phyloP scores from a whole-genome alignment of 1,284 basidiomycete species.

The Pseudozyma thailandica region DNA sequence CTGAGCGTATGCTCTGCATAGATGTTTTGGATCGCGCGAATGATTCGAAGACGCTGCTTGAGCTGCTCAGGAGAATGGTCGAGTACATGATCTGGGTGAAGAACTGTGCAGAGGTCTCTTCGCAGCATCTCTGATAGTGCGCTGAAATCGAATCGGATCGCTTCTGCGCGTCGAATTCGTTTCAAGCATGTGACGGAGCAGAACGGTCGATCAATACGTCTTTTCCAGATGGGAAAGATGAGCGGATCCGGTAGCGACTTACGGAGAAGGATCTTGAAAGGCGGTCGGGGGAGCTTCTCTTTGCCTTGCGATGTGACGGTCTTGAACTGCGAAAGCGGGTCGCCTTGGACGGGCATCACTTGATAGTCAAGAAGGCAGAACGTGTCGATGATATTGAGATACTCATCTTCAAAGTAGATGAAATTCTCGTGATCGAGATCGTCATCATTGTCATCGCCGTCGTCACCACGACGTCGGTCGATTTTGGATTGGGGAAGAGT shows the following conservation, averaged over 20 bases:
- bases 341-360: slow-evolving; percentile 12
- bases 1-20: slow-evolving; percentile 25
- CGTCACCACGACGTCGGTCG: neutral
- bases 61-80: slow-evolving; percentile 9
- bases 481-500: neutral
- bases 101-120: slow-evolving; percentile 26
- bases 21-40: slow-evolving; percentile 25
- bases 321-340: slow-evolving; percentile 28
- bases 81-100: slow-evolving; percentile 21
- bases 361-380: slow-evolving; percentile 39
- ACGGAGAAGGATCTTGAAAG: slow-evolving; percentile 15
- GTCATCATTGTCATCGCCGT: neutral
- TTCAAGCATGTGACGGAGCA: neutral
- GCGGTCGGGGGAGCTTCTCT: slow-evolving; percentile 25
- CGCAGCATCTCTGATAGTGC: slow-evolving; percentile 30
- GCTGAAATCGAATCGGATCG: slow-evolving; percentile 28
- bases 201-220: neutral
- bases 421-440: slow-evolving; percentile 15
- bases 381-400: slow-evolving; percentile 10
- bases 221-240: too few species aligned
- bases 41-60: slow-evolving; percentile 21
- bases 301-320: slow-evolving; percentile 22
- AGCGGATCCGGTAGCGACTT: neutral
- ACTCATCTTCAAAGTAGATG: neutral
- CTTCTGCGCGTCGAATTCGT: neutral